Conservation (phyloP, 164 flowering plant genomes). For the Umbellularia californica region DNA sequence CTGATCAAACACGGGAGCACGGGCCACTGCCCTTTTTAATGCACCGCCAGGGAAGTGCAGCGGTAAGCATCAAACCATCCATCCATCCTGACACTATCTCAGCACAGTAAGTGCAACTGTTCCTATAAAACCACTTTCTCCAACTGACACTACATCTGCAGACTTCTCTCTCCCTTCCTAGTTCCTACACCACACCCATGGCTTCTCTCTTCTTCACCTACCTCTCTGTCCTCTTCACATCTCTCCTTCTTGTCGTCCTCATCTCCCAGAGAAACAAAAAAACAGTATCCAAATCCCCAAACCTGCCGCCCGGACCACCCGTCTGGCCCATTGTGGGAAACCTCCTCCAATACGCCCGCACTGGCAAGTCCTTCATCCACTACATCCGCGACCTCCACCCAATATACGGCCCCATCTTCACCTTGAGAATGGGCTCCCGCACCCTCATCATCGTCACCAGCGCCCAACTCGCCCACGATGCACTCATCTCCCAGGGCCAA, state of each 20-base stretch:
- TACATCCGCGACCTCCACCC: constrained; percentile 43
- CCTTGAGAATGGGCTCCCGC: constrained; percentile 70
- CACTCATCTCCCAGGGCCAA: constrained; percentile 55
- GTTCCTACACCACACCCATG: neutral
- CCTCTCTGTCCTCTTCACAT: constrained; percentile 34
- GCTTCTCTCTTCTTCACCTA: constrained; percentile 2
- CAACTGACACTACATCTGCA: too few species aligned
- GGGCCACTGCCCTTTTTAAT: too few species aligned
- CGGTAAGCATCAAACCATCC: too few species aligned
- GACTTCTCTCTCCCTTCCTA: neutral
- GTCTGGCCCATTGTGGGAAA: constrained; percentile 95
- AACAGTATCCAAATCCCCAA: constrained; percentile 24
- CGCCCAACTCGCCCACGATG: constrained; percentile 64
- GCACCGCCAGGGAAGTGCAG: too few species aligned
- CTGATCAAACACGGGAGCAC: too few species aligned
- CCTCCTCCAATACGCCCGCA: constrained; percentile 75
- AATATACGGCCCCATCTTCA: constrained; percentile 71
- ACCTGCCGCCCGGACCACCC: constrained; percentile 87
- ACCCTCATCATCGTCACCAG: constrained; percentile 62
- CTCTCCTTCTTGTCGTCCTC: constrained; percentile 28
- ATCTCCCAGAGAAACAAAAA: constrained; percentile 24
- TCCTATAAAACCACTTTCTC: too few species aligned
- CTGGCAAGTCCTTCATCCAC: constrained; percentile 71
- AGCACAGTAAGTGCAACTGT: too few species aligned
- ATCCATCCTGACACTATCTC: too few species aligned